phyloP scores from a whole-genome alignment of 139 green algal genomes.

The Chlorella sorokiniana region DNA sequence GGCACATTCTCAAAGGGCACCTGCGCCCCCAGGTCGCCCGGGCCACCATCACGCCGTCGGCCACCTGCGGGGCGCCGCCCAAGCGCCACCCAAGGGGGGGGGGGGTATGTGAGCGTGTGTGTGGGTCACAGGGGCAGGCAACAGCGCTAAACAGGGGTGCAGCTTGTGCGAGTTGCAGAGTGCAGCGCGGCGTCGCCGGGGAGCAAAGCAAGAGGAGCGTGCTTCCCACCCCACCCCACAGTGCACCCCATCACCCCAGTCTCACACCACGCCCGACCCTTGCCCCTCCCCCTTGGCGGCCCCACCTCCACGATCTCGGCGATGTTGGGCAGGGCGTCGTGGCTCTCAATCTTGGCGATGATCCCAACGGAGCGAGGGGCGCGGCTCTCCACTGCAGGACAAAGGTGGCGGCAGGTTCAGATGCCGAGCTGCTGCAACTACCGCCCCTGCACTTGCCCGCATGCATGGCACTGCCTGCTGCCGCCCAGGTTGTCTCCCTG shows the following conservation, averaged over 20 bases:
- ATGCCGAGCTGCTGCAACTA: not conserved
- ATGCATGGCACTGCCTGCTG: not conserved
- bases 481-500: not conserved
- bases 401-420: not conserved
- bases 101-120: not conserved
- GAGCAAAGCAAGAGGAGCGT: no score
- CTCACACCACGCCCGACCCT: no score
- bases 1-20: constrained; percentile 84
- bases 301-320: constrained; percentile 61
- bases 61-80: constrained; percentile 35
- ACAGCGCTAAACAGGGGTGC: no score
- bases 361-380: constrained; percentile 44
- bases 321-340: constrained; percentile 70
- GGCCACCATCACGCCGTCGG: constrained; percentile 82
- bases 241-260: no score
- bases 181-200: no score
- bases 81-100: not conserved
- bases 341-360: constrained; percentile 67
- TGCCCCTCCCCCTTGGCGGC: no score
- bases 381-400: constrained; percentile 45
- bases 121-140: not conserved
- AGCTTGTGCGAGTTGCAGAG: no score
- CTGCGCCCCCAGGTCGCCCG: constrained; percentile 80
- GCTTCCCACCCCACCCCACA: no score
- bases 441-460: no score